A percentile compares a stretch with the other conserved stretches of the same genome.
These are phyloP conservation scores for Lithohypha guttulata DNA, from an alignment of 2,329 filamentous ascomycete species.

Conservation along the genomic window DNA sequence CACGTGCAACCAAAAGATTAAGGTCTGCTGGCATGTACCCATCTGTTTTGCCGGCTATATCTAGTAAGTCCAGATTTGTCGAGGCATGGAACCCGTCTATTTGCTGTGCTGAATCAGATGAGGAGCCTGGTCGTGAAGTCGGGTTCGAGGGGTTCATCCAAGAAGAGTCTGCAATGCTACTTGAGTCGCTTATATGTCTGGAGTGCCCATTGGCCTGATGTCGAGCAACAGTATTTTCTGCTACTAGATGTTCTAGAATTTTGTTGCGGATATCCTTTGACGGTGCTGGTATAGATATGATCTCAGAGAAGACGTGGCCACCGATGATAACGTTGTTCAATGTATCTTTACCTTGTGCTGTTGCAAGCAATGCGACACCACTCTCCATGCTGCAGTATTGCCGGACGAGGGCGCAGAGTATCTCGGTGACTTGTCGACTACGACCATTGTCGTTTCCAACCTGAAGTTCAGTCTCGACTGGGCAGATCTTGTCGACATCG, in stretches of 20 bases:
- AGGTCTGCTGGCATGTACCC: conserved; percentile 97
- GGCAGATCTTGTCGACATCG: conserved; percentile 85
- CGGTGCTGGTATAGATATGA: conserved; percentile 77
- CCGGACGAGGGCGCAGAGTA: conserved; percentile 68
- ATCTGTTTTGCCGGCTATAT: conserved; percentile 86
- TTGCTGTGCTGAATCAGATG: conserved; percentile 28
- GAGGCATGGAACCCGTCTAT: conserved; percentile 61
- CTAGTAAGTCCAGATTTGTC: conserved; percentile 73
- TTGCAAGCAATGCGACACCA: conserved; percentile 76
- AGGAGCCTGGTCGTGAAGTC: conserved; percentile 32
- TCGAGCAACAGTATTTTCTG: conserved; percentile 25
- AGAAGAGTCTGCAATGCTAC: conserved; percentile 40
- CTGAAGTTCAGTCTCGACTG: conserved; percentile 86
- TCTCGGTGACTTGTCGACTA: conserved; percentile 84
- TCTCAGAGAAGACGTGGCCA: conserved; percentile 85
- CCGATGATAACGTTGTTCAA: conserved; percentile 84
- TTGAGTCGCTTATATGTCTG: conserved; percentile 27
- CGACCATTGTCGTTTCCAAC: conserved; percentile 87
- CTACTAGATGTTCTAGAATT: conserved; percentile 71
- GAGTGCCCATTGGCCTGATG: conserved; percentile 34
- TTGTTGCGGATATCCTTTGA: conserved; percentile 80
- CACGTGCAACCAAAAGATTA: conserved; percentile 71
- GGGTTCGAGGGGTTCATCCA: conserved; percentile 69
- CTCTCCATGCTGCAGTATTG: conserved; percentile 74
- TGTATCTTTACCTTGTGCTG: conserved; percentile 84